Conservation (phyloP, 2,329 filamentous ascomycete genomes). For the Cladosporium velox region DNA sequence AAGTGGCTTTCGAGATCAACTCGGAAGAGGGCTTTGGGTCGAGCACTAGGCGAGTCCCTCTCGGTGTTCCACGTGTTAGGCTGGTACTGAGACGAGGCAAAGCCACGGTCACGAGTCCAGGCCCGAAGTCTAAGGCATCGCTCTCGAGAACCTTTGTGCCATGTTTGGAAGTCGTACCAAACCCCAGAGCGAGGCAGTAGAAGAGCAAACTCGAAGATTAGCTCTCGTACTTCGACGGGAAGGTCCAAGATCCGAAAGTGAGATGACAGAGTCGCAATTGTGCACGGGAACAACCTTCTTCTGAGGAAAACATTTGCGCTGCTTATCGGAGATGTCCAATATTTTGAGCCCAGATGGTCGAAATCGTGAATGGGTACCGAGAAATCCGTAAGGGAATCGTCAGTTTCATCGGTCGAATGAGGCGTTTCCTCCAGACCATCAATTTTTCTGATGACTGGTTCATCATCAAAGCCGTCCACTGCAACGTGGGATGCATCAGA, state of each 20-base stretch:
- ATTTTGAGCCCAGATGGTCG: neutral
- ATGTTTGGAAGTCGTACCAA: neutral
- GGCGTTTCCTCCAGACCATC: neutral
- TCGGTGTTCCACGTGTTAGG: neutral
- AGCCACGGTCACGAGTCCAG: neutral
- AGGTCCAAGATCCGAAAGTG: constrained; percentile 17
- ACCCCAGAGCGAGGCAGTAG: neutral
- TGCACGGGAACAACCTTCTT: neutral
- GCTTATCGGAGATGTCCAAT: neutral
- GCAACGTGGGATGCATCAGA: neutral
- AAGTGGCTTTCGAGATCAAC: neutral
- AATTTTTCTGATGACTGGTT: neutral
- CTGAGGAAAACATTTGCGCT: neutral
- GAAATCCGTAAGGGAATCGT: neutral
- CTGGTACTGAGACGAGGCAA: neutral
- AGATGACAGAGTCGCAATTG: neutral
- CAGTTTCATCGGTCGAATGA: neutral
- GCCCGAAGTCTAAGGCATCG: neutral
- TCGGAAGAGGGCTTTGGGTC: neutral
- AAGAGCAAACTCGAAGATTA: constrained; percentile 11
- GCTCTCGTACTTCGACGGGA: constrained; percentile 5
- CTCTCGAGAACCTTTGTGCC: neutral
- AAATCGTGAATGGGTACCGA: neutral
- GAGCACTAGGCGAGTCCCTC: neutral
- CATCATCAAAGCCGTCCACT: neutral